These are phyloP conservation scores for Exophiala alcalophila DNA, from an alignment of 2,329 filamentous ascomycete species.

Conservation along the genomic window DNA sequence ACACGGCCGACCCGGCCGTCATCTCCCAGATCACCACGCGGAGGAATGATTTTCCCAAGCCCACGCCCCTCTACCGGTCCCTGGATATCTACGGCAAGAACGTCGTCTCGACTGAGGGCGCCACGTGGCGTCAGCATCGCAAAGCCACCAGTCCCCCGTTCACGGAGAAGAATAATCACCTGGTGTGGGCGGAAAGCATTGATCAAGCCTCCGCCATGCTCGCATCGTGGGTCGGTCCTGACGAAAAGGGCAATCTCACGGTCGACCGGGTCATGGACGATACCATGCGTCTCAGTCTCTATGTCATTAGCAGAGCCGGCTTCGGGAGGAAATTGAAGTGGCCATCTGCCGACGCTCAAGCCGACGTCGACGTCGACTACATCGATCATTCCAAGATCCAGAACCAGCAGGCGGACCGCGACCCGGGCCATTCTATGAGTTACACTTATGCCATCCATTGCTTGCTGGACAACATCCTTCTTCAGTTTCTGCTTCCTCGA, in stretches of 20 bases:
- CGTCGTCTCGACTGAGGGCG: conserved; percentile 67
- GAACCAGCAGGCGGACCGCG: conserved; percentile 29
- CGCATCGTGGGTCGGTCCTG: conserved; percentile 52
- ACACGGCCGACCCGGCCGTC: conserved; percentile 62
- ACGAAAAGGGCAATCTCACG: conserved; percentile 45
- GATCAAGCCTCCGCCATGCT: conserved; percentile 64
- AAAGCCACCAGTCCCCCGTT: conserved; percentile 70
- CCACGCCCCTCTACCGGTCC: conserved; percentile 56
- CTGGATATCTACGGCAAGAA: conserved; percentile 69
- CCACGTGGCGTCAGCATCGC: conserved; percentile 68
- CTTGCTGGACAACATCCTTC: conserved; percentile 62
- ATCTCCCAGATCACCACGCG: conserved; percentile 64
- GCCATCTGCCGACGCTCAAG: conserved; percentile 55
- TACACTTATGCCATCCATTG: conserved; percentile 62
- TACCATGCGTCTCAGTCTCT: conserved; percentile 61
- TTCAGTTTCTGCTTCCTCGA: conserved; percentile 58
- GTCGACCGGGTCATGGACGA: conserved; percentile 60
- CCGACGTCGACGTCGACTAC: conserved; percentile 43
- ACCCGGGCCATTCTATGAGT: conserved; percentile 58
- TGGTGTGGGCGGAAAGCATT: conserved; percentile 64
- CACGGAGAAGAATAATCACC: conserved; percentile 69
- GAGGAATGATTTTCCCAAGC: conserved; percentile 70
- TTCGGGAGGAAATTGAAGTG: conserved; percentile 61
- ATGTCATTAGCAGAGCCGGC: conserved; percentile 66
- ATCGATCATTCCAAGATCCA: conserved; percentile 34